phyloP scores from a whole-genome alignment of 2,329 filamentous ascomycete species.

The Penicillium carneum region DNA sequence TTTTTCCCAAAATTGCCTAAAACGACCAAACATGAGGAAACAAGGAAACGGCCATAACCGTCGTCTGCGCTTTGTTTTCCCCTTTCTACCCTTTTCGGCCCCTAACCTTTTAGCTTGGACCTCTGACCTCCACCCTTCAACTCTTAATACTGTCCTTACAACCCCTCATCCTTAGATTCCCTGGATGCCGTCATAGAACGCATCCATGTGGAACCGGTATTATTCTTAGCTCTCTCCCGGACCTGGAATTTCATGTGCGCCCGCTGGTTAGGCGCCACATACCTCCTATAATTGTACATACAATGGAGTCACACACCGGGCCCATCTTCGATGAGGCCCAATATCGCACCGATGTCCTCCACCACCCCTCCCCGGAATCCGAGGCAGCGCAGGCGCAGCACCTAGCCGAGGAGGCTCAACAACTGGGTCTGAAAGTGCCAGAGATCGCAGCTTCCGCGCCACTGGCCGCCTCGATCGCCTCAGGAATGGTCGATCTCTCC shows the following conservation, averaged over 20 bases:
- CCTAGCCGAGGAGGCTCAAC: constrained; percentile 48
- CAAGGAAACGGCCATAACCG: neutral
- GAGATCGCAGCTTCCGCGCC: constrained; percentile 44
- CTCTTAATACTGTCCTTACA: constrained; percentile 12
- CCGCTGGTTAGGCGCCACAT: constrained; percentile 33
- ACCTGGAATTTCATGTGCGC: constrained; percentile 30
- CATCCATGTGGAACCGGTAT: constrained; percentile 42
- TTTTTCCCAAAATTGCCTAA: neutral
- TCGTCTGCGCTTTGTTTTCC: neutral
- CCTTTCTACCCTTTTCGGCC: neutral
- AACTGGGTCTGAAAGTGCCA: constrained; percentile 48
- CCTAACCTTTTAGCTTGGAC: constrained; percentile 14
- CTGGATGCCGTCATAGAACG: constrained; percentile 42
- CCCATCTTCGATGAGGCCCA: constrained; percentile 45
- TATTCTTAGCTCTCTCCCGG: constrained; percentile 24
- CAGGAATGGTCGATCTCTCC: constrained; percentile 47
- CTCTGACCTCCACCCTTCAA: constrained; percentile 4
- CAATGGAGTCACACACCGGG: constrained; percentile 33
- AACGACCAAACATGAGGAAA: constrained; percentile 15
- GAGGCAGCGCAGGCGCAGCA: constrained; percentile 50
- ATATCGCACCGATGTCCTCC: constrained; percentile 50
- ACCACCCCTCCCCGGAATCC: constrained; percentile 42
- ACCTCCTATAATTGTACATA: constrained; percentile 28
- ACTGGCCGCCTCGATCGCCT: constrained; percentile 47
- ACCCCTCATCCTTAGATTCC: constrained; percentile 17